Evolutionary conservation across 495 filamentous ascomycete species (phyloP).

Genomic region (Cercophora newfieldiana): DNA sequence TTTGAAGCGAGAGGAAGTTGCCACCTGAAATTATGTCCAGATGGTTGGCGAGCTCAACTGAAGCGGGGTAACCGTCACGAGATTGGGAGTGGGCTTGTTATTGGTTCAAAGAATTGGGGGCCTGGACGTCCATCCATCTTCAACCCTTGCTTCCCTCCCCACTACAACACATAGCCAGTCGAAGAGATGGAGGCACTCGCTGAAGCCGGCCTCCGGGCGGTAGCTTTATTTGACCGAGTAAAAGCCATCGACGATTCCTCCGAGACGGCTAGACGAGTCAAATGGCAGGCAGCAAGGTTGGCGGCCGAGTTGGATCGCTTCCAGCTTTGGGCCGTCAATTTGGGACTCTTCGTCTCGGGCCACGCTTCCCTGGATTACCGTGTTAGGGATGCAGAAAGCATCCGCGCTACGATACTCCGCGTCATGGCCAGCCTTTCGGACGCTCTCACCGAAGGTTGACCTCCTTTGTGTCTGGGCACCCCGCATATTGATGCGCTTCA

Average conservation of each 20-base stretch:
- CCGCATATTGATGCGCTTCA: background rate
- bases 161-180: background rate
- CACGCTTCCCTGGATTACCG: slow-evolving; percentile 31
- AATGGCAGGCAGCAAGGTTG: background rate
- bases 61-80: no score
- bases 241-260: background rate
- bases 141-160: background rate
- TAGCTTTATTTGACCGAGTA: background rate
- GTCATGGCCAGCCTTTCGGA: background rate
- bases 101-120: no score
- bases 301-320: slow-evolving; percentile 25
- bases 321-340: slow-evolving; percentile 30
- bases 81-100: no score
- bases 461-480: no score
- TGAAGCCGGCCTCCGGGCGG: background rate
- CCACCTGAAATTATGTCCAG: background rate
- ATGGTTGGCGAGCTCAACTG: no score
- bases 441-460: background rate
- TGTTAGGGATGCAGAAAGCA: slow-evolving; percentile 24
- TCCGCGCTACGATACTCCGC: background rate
- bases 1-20: background rate
- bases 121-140: background rate
- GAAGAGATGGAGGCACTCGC: background rate
- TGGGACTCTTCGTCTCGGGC: slow-evolving; percentile 24
- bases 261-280: background rate